Base-by-base conservation (phyloP, 202 grass and related monocot species). In the Saccharum hybrid region DNA sequence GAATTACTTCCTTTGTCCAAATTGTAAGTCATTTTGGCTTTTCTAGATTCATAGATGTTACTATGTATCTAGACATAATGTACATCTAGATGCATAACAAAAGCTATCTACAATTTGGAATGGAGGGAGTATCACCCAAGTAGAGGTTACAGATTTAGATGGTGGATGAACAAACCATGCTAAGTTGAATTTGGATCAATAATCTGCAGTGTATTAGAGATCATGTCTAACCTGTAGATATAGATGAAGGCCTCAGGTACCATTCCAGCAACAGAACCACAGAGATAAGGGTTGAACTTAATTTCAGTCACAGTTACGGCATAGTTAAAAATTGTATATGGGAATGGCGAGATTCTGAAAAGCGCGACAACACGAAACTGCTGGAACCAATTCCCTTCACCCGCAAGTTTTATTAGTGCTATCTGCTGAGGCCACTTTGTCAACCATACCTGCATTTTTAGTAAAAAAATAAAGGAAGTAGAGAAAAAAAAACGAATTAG, bases 331-430 rank as follows among this genome's bases (percentile, higher is more conserved):
- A 99, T 94, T 38, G 93, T 90, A 78, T 99, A 99, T 19, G 96
- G 96, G 82, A 99, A 99, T 31, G 96, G 96, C 33, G 93, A 99
- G 68, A 99, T 88, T 77, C 96, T 94, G 84, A 99, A 99, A n/a
- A 99, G 84, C 4, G 93, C 82, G 39, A 99, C 93, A 40, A 94
- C 93, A 69, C 91, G 87, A 90, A 99, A 96, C 84, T 96, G 96
- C 68, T 96, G 88, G 85, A 93, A 90, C 93, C 93, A 96, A 82
- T 64, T 91, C 34, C 96, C 96, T 89, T 99, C 91, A 52, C 96
- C 96, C 67, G 93, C 93, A 75, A 94, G 75, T 86, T 89, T 96
- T 78, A 99, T 93, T 63, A 99, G 26, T 49, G 93, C 88, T 9
- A 92, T 90, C 75, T 99, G 96, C 59, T 96, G 96, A 63, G 93